Evolutionary conservation across 2,329 filamentous ascomycete species (phyloP).

Genomic region (Escovopsis weberi): DNA sequence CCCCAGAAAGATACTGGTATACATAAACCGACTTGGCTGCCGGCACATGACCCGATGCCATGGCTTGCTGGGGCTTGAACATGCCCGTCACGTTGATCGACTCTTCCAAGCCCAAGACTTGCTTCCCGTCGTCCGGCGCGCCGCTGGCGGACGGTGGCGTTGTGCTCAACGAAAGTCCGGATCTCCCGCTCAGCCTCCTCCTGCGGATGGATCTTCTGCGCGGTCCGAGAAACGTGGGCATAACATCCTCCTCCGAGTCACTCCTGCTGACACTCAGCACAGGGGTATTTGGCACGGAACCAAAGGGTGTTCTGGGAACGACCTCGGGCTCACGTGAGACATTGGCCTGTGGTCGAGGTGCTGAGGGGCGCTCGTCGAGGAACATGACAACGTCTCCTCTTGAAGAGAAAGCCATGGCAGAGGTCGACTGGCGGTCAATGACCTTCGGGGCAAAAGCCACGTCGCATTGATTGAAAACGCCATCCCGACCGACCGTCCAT

Average conservation of each 20-base stretch:
- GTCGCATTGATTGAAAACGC: conserved; percentile 49
- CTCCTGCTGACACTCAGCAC: conserved; percentile 43
- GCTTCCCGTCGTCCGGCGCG: conserved; percentile 19
- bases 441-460: conserved; percentile 48
- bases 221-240: conserved; percentile 43
- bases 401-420: conserved; percentile 45
- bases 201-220: conserved; percentile 24
- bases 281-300: conserved; percentile 33
- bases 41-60: conserved; percentile 45
- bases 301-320: conserved; percentile 27
- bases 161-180: conserved; percentile 32
- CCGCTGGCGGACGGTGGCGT: conserved; percentile 34
- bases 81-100: conserved; percentile 41
- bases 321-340: conserved; percentile 20
- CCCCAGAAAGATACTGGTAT: conserved; percentile 41
- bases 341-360: conserved; percentile 27
- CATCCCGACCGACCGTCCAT: conserved; percentile 51
- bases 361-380: conserved; percentile 40
- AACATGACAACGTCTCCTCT: conserved; percentile 46
- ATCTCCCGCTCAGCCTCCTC: conserved; percentile 29
- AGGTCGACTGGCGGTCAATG: conserved; percentile 47
- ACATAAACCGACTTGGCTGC: conserved; percentile 33
- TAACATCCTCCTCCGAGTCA: conserved; percentile 50
- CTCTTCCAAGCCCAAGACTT: conserved; percentile 39
- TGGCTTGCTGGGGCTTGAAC: conserved; percentile 46